Base-by-base conservation (phyloP, 768 basidiomycete genomes). In the Chalciporus piperatus region DNA sequence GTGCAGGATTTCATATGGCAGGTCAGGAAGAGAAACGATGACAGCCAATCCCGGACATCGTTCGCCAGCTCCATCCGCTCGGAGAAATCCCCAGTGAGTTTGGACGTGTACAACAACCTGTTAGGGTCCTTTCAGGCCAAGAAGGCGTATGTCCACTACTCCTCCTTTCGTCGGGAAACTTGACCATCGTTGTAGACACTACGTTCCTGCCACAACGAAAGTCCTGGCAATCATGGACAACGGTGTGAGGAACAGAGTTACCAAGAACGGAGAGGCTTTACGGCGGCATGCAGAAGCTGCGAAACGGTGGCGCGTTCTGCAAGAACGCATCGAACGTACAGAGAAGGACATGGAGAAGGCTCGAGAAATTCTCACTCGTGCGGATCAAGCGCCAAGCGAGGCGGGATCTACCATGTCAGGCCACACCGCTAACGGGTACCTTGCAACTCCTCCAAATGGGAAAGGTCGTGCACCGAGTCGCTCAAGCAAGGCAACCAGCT, bases 231-330 rank as follows among this genome's bases (percentile, higher is more conserved):
- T 97, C 60, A 88, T 98, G 60, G 92, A 93, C 67, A 97, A 92
- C 69, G 94, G 94, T 22, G 89, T 98, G 25, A 82, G 83, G 50
- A 94, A 97, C 57, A 83, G 95, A 49, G 87, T 93, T 6, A 98
- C 95, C 19, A 95, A 93, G 80, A 98, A 98, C 57, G 96, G 96
- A 1, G 96, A 98, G 72, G 92, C 92, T 30, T 71, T 98, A 44
- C 80, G 95, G 54, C 77, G 92, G 59, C 91, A 92, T 65, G 87
- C 89, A 3, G 95, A 97, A 62, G 92, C 92, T 55, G 87, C 86
- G 17, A 83, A 88, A 58, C 79, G 92, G 44, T 97, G 93, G 93
- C 79, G 80, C 54, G 84, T 79, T 57, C 73, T 97, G 30, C 80
- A 80, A 55, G 89, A 92, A 48, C 82, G 90, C 45, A 92, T 97